Conservation (phyloP, 768 basidiomycete genomes). For the Coprinopsis cinerea region DNA sequence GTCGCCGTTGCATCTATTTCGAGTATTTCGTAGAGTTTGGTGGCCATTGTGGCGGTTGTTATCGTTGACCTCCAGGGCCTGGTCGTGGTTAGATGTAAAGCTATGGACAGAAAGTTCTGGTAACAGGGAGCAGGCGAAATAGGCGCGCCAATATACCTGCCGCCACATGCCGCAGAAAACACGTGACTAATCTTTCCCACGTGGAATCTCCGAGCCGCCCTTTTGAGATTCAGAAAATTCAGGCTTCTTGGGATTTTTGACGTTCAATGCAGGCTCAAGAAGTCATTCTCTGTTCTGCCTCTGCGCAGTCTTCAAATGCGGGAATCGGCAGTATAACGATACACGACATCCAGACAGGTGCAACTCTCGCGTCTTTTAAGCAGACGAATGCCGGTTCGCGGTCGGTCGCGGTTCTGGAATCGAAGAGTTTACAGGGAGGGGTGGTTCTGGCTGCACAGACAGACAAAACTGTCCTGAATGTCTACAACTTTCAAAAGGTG, state of each 20-base stretch:
- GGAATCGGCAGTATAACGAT: conserved; percentile 64
- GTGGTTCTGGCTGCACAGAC: conserved; percentile 79
- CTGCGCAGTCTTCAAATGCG: conserved; percentile 37
- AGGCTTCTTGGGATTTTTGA: not conserved
- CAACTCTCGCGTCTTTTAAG: conserved; percentile 80
- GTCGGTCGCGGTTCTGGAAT: conserved; percentile 65
- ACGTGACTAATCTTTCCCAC: not conserved
- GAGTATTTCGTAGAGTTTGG: conserved; percentile 61
- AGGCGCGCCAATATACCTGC: too few relatives aligned
- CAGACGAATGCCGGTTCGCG: conserved; percentile 64
- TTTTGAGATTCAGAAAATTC: not conserved
- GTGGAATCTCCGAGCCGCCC: not conserved
- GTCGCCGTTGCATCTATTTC: conserved; percentile 49
- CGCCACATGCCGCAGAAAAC: not conserved
- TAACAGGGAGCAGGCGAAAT: too few relatives aligned
- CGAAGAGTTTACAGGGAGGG: conserved; percentile 71
- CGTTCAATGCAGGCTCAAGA: conserved; percentile 60
- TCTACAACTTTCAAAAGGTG: conserved; percentile 94
- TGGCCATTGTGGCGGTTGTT: conserved; percentile 35
- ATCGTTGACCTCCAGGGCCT: conserved; percentile 9
- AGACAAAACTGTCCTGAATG: conserved; percentile 83
- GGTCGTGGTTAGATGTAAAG: not conserved
- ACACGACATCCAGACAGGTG: conserved; percentile 78
- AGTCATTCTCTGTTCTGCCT: conserved; percentile 57
- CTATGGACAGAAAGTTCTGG: too few relatives aligned